A percentile compares a stretch with the other conserved stretches of the same genome.
phyloP scores from a whole-genome alignment of 352 stramenopile genomes.

The Phytophthora melonis region DNA sequence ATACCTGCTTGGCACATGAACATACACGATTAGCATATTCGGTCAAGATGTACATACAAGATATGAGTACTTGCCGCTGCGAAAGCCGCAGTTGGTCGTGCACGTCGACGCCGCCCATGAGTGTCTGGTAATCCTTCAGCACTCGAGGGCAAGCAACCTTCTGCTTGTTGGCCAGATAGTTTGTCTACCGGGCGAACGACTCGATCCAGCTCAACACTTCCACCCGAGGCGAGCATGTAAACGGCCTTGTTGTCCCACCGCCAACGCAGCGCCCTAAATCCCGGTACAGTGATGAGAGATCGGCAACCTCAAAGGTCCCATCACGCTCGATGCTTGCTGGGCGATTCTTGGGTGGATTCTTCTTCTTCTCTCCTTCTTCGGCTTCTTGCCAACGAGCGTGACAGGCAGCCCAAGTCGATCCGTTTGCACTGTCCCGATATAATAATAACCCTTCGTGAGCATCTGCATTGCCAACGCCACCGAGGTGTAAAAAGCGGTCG shows the following conservation, averaged over 20 bases:
- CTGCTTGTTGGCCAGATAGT: background rate
- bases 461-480: constrained; percentile 3
- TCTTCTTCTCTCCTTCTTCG: background rate
- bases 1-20: constrained; percentile 21
- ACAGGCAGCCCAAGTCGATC: background rate
- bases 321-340: background rate
- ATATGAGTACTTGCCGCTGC: constrained; percentile 3
- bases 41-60: constrained; percentile 2
- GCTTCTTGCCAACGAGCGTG: background rate
- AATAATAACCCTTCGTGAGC: constrained; percentile 7
- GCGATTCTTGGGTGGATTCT: background rate
- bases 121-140: background rate
- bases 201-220: constrained; percentile 1
- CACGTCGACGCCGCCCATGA: background rate
- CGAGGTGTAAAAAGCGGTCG: constrained; percentile 8
- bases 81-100: background rate
- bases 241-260: too few relatives aligned
- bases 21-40: constrained; percentile 1
- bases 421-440: background rate
- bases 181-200: background rate
- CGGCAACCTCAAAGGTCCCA: background rate
- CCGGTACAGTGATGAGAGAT: too few relatives aligned
- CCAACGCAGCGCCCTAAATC: too few relatives aligned
- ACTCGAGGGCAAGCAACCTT: background rate
- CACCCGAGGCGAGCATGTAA: too few relatives aligned